Percentiles rank a stretch among this genome's conserved stretches.
These are phyloP conservation scores for Rhodotorula kratochvilovae DNA, from an alignment of 768 basidiomycete genomes.

Conservation along the genomic window DNA sequence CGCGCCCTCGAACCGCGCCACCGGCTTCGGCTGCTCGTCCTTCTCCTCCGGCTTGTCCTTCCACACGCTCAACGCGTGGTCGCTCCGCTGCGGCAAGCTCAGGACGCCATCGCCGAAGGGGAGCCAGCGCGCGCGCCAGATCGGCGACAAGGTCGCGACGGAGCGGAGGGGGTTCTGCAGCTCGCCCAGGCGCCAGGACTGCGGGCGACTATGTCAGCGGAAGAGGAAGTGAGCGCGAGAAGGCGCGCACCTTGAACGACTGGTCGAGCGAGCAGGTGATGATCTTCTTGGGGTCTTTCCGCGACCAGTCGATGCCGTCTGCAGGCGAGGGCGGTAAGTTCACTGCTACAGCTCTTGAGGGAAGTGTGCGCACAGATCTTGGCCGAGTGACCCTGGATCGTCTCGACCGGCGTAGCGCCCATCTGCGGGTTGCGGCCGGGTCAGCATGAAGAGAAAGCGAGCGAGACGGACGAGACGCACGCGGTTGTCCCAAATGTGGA, in stretches of 20 bases:
- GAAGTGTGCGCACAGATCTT: slow-evolving; percentile 17
- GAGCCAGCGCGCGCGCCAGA: slow-evolving; percentile 87
- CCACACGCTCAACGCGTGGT: slow-evolving; percentile 80
- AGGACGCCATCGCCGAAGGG: slow-evolving; percentile 88
- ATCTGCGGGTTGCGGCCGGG: neutral
- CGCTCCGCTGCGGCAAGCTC: slow-evolving; percentile 80
- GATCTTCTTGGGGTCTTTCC: slow-evolving; percentile 66
- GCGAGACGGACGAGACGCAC: slow-evolving; percentile 51
- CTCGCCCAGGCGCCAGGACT: slow-evolving; percentile 44
- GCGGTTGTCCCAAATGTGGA: slow-evolving; percentile 90
- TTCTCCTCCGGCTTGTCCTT: slow-evolving; percentile 19
- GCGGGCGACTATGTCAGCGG: neutral
- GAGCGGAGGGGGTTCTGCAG: slow-evolving; percentile 28
- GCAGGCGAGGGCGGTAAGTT: slow-evolving; percentile 66
- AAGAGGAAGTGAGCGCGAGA: too few species aligned
- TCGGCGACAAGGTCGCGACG: slow-evolving; percentile 74
- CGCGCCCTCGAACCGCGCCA: slow-evolving; percentile 72
- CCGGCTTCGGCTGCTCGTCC: slow-evolving; percentile 51
- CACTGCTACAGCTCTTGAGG: slow-evolving; percentile 47
- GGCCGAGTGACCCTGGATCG: slow-evolving; percentile 24
- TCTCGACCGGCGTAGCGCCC: slow-evolving; percentile 30
- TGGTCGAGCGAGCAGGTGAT: slow-evolving; percentile 93
- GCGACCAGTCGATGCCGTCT: slow-evolving; percentile 93
- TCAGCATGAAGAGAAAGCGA: neutral
- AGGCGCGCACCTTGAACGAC: slow-evolving; percentile 45